Evolutionary conservation across 371 early-diverging fungal genomes (phyloP).

Genomic region (Phascolomyces articulosus): DNA sequence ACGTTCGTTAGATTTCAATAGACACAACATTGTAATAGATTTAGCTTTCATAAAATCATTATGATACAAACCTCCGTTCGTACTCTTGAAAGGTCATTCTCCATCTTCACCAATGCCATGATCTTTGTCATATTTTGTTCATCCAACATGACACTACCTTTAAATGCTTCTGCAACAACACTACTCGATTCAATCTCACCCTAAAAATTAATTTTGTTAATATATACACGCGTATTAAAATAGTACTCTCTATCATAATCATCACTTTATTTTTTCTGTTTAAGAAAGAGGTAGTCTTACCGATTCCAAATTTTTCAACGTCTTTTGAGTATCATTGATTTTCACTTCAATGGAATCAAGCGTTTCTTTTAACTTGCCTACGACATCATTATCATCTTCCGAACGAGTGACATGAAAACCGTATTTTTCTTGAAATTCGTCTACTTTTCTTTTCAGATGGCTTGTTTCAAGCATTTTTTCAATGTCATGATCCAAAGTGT

Average conservation of each 20-base stretch:
- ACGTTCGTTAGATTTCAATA: too few species aligned
- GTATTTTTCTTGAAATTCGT: slow-evolving; percentile 20
- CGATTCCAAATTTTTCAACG: slow-evolving; percentile 8
- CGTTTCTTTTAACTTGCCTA: slow-evolving; percentile 8
- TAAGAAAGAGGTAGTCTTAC: slow-evolving; percentile 13
- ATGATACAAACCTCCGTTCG: slow-evolving; percentile 60
- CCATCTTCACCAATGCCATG: slow-evolving; percentile 71
- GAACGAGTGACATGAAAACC: slow-evolving; percentile 17
- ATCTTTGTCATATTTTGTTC: slow-evolving; percentile 80
- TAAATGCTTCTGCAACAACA: slow-evolving; percentile 80
- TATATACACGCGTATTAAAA: neutral
- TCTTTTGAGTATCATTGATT: slow-evolving; percentile 7
- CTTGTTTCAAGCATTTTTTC: neutral
- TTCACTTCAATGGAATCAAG: neutral
- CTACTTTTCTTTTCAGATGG: neutral
- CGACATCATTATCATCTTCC: slow-evolving; percentile 10
- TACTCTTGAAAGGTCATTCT: slow-evolving; percentile 76
- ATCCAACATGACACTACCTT: slow-evolving; percentile 79
- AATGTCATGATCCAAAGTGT: slow-evolving; percentile 17
- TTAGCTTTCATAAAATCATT: too few species aligned
- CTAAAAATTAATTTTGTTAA: neutral
- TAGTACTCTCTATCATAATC: neutral
- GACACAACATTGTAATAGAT: too few species aligned
- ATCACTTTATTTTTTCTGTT: neutral
- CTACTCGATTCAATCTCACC: slow-evolving; percentile 64